Conservation (phyloP, 441 rosid species). For the Oxalis stricta region DNA sequence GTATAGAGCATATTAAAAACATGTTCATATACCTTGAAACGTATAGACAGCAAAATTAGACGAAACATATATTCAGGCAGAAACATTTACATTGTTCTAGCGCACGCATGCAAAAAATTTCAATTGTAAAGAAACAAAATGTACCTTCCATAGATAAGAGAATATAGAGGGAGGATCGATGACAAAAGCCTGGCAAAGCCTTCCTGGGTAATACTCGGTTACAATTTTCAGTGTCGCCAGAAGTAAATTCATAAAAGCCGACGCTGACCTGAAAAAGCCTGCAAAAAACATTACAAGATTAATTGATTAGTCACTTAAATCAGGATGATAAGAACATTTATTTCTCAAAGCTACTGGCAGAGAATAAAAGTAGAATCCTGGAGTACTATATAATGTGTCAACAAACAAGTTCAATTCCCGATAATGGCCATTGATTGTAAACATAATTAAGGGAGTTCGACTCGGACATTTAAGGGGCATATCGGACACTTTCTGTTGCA, state of each 20-base stretch:
- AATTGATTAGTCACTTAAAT: too few relatives aligned
- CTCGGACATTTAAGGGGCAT: slow-evolving; percentile 24
- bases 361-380: slow-evolving; percentile 16
- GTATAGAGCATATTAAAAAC: too few relatives aligned
- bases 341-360: too few relatives aligned
- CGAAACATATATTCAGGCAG: too few relatives aligned
- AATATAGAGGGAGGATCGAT: slow-evolving; percentile 89
- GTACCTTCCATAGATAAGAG: slow-evolving; percentile 87
- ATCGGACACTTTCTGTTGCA: slow-evolving; percentile 21
- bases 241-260: slow-evolving; percentile 65
- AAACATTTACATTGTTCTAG: too few relatives aligned
- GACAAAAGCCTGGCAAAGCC: slow-evolving; percentile 69
- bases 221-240: slow-evolving; percentile 65
- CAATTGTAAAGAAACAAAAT: too few relatives aligned
- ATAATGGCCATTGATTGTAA: slow-evolving; percentile 16
- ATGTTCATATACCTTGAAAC: too few relatives aligned
- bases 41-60: too few relatives aligned
- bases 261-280: slow-evolving; percentile 93
- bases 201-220: slow-evolving; percentile 71
- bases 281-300: slow-evolving; percentile 6
- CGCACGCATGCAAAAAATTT: too few relatives aligned
- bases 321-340: too few relatives aligned
- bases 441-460: slow-evolving; percentile 11
- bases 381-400: slow-evolving; percentile 22
- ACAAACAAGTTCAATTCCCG: slow-evolving; percentile 29